These are phyloP conservation scores for Parathielavia hyrcaniae DNA, from an alignment of 495 filamentous ascomycete species.

Conservation along the genomic window DNA sequence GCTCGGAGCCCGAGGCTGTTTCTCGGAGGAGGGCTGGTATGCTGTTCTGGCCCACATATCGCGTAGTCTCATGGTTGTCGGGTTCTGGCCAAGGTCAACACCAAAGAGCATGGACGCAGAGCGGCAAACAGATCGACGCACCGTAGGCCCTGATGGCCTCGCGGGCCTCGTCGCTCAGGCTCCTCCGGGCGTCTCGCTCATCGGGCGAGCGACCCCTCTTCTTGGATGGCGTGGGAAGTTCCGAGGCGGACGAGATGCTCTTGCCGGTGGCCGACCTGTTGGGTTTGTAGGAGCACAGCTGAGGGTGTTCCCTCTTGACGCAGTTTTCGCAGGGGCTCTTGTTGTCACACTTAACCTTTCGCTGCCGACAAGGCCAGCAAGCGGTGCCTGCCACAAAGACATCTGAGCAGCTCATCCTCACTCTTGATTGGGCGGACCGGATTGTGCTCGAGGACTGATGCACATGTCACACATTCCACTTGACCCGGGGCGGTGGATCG, in stretches of 20 bases:
- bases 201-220: conserved; percentile 46
- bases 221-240: conserved; percentile 32
- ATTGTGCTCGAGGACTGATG: not conserved
- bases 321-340: conserved; percentile 68
- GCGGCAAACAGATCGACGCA: conserved; percentile 21
- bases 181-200: conserved; percentile 31
- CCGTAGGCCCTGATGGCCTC: conserved; percentile 35
- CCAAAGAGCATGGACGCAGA: not conserved
- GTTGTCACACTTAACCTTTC: conserved; percentile 71
- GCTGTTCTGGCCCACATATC: conserved; percentile 61
- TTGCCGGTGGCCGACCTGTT: conserved; percentile 53
- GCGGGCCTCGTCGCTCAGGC: conserved; percentile 38
- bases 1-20: conserved; percentile 43
- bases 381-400: conserved; percentile 43
- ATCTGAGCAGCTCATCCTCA: conserved; percentile 1
- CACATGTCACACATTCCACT: not conserved
- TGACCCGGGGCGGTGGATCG: not conserved
- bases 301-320: conserved; percentile 64
- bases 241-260: conserved; percentile 30
- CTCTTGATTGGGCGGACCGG: not conserved
- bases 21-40: conserved; percentile 62
- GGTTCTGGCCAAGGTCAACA: conserved; percentile 43
- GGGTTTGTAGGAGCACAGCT: conserved; percentile 66
- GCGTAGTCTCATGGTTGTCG: conserved; percentile 56
- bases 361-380: conserved; percentile 67